Base-by-base conservation (phyloP, 345 rosid genomes). In the Gossypium sturtianum region DNA sequence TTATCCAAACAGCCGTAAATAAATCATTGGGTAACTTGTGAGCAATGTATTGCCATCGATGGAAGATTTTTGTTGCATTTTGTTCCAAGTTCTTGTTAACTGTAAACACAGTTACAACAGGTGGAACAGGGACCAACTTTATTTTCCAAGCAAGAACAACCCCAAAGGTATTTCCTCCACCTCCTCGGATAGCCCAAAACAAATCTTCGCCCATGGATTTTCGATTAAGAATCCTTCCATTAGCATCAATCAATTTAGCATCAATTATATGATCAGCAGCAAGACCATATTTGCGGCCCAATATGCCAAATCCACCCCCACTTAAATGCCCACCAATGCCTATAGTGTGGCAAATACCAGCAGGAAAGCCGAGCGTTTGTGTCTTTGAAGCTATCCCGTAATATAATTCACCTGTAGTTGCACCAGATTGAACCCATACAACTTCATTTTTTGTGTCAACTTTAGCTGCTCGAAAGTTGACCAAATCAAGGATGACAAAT, bases 121-220 rank as follows among this genome's bases (percentile, higher is more conserved):
- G 20, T 7, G 72, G 72, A 68, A 68, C 44, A 0, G 12, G 1
- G 38, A 68, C 72, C 12, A 68, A 17, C 7, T 49, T 49, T 8
- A 68, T 1, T 68, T 68, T 68, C 72, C 72, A 68, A 7, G 72
- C 12, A 0, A 68, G 7, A 17, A 48, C 44, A 16, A 68, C 49
- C 0, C 72, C 72, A 2, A 68, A 68, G 3, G 22, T 68, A 23
- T 29, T 29, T 2, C 72, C 72, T 38, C 75, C 74, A 3, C 74
- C 74, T 4, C 66, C 74, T 10, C 74, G 51, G 44, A 71, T 71
- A 8, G 74, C 74, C 74, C 74, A 57, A 16, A 57, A 71, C 8
- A 71, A 11, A 57, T 71, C 74, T 12, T 71, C 66, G 0, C 74
- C 74, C 74, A 71, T 71, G 12, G 66, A 19, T 71, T 71, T 41